These are phyloP conservation scores for Lichtheimia ornata DNA, from an alignment of 371 early-diverging fungal species.

Conservation along the genomic window DNA sequence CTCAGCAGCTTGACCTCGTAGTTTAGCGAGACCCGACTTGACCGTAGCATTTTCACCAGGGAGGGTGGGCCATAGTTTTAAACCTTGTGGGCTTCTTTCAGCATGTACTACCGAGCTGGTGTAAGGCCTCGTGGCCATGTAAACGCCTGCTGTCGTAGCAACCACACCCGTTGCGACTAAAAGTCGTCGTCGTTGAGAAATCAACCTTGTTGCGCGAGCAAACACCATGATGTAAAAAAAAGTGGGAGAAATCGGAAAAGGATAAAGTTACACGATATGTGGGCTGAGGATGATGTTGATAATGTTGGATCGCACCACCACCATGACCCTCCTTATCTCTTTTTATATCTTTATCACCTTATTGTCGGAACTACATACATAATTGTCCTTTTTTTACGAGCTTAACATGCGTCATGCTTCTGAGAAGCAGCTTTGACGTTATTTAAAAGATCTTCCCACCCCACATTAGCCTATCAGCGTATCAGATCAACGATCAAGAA, in stretches of 20 bases:
- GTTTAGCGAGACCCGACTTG: conserved; percentile 44
- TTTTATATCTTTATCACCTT: background rate
- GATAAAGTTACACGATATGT: conserved; percentile 4
- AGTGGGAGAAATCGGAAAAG: conserved; percentile 3
- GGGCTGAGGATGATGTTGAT: no score
- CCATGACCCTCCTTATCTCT: background rate
- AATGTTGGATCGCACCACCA: no score
- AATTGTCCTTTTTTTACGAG: background rate
- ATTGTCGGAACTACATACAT: background rate
- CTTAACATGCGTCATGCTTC: background rate
- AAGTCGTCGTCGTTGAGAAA: conserved; percentile 22
- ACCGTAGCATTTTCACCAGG: conserved; percentile 50
- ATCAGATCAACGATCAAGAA: no score
- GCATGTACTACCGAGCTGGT: conserved; percentile 31
- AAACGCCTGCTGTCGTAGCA: conserved; percentile 25
- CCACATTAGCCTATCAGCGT: no score
- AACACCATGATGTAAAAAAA: conserved; percentile 15
- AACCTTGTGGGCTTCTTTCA: conserved; percentile 20
- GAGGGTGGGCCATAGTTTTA: conserved; percentile 35
- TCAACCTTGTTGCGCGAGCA: conserved; percentile 33
- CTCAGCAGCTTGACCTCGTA: conserved; percentile 47
- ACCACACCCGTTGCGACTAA: conserved; percentile 30
- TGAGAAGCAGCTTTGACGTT: no score
- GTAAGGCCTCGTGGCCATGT: conserved; percentile 25
- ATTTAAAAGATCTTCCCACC: no score